These are phyloP conservation scores for Polyporus tsugae DNA, from an alignment of 1,284 basidiomycete species.

Conservation along the genomic window DNA sequence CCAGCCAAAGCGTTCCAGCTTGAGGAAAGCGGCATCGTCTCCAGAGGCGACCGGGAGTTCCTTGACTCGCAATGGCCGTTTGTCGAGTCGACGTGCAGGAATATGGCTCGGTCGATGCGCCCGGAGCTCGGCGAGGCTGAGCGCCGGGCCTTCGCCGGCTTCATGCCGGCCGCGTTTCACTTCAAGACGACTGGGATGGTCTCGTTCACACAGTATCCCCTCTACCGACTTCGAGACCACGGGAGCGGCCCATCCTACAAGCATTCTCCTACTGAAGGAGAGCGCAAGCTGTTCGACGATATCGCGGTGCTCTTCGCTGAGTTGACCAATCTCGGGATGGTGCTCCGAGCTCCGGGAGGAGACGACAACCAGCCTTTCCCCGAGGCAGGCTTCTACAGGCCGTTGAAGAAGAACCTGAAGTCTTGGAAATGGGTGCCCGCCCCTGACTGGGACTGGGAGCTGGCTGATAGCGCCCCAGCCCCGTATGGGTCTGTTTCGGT, in stretches of 20 bases:
- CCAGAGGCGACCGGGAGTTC: neutral
- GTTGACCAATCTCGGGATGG: neutral
- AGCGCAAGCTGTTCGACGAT: neutral
- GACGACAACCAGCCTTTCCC: neutral
- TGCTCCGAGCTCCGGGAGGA: neutral
- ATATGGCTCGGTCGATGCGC: neutral
- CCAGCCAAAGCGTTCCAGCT: neutral
- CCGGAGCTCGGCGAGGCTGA: neutral
- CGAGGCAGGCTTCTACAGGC: neutral
- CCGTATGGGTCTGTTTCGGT: neutral
- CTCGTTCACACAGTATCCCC: neutral
- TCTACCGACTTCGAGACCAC: neutral
- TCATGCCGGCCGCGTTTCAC: constrained; percentile 1
- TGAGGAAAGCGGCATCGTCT: neutral
- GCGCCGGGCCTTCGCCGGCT: neutral
- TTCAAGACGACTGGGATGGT: neutral
- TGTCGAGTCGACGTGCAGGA: neutral
- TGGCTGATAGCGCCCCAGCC: no score
- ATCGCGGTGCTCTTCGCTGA: neutral
- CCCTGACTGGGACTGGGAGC: neutral
- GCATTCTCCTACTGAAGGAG: neutral
- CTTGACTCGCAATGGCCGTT: neutral
- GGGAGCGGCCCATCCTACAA: neutral
- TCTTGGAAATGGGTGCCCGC: neutral
- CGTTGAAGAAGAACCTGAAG: neutral